Conservation (phyloP, 345 rosid genomes). For the Gossypium ekmanianum region DNA sequence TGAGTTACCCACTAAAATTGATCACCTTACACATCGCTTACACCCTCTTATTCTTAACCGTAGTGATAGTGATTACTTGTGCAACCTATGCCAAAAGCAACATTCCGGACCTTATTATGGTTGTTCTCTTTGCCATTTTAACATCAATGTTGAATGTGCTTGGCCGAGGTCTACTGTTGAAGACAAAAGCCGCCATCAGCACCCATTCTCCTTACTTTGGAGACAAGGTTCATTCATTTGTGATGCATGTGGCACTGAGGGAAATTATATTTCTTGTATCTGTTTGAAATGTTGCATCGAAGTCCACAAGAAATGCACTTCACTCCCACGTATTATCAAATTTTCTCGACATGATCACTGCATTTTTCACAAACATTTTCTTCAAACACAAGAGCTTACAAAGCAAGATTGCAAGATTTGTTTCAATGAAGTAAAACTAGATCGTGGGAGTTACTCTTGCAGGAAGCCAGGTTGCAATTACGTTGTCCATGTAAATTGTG, state of each 20-base stretch:
- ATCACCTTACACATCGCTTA: no score
- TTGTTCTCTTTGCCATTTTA: neutral
- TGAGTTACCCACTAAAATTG: no score
- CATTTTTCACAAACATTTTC: neutral
- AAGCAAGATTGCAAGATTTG: conserved; percentile 13
- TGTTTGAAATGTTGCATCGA: no score
- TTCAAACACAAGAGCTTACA: neutral
- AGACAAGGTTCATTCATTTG: neutral
- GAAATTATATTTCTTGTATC: conserved; percentile 12
- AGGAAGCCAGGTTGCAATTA: no score
- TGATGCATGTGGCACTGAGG: conserved; percentile 21
- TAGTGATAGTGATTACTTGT: rapidly evolving
- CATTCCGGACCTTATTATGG: no score
- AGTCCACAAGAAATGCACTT: neutral
- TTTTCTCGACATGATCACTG: conserved; percentile 11
- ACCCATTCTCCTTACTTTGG: neutral
- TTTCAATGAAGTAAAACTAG: neutral
- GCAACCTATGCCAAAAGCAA: no score
- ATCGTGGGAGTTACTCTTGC: neutral
- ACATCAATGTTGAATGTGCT: neutral
- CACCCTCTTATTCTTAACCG: no score
- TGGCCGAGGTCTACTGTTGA: neutral
- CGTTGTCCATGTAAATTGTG: no score
- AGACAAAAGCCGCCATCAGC: neutral
- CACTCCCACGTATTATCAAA: neutral